phyloP scores from a whole-genome alignment of 2,329 filamentous ascomycete species.

The Cryphonectria nitschkei region DNA sequence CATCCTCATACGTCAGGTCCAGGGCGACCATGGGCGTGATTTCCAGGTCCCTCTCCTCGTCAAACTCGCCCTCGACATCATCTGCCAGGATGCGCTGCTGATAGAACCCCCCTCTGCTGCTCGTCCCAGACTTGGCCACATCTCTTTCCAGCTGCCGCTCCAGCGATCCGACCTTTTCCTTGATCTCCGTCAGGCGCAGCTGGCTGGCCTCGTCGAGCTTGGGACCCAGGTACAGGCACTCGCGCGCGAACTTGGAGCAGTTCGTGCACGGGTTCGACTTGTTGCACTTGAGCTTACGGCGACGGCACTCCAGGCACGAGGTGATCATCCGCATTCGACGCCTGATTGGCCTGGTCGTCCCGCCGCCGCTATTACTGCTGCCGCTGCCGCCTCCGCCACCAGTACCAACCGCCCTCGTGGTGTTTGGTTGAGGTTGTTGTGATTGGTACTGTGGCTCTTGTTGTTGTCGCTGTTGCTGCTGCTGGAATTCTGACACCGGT shows the following conservation, averaged over 20 bases:
- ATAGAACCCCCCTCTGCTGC: conserved; percentile 32
- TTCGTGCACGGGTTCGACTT: conserved; percentile 73
- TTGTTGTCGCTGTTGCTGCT: conserved; percentile 6
- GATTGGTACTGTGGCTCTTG: conserved; percentile 21
- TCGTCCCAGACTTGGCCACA: conserved; percentile 53
- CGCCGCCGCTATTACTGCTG: background rate
- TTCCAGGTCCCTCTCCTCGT: conserved; percentile 63
- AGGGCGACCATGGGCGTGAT: conserved; percentile 64
- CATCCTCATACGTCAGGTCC: conserved; percentile 72
- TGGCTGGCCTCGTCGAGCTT: conserved; percentile 72
- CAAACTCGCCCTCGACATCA: conserved; percentile 59
- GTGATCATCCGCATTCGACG: conserved; percentile 69
- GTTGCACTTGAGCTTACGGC: conserved; percentile 79
- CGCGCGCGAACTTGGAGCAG: conserved; percentile 58
- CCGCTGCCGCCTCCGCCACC: no score
- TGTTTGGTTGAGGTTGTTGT: conserved; percentile 7
- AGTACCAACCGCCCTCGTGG: background rate
- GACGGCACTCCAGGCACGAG: conserved; percentile 71
- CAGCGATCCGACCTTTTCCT: conserved; percentile 75
- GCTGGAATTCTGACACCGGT: background rate
- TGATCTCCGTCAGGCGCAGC: conserved; percentile 73
- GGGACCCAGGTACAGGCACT: conserved; percentile 67
- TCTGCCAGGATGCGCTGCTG: conserved; percentile 50
- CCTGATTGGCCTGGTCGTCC: conserved; percentile 50
- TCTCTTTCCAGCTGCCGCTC: conserved; percentile 72